Percentiles rank a stretch among this genome's conserved stretches.
phyloP scores from a whole-genome alignment of 2,329 filamentous ascomycete genomes.

The Calonectria ilicicola region DNA sequence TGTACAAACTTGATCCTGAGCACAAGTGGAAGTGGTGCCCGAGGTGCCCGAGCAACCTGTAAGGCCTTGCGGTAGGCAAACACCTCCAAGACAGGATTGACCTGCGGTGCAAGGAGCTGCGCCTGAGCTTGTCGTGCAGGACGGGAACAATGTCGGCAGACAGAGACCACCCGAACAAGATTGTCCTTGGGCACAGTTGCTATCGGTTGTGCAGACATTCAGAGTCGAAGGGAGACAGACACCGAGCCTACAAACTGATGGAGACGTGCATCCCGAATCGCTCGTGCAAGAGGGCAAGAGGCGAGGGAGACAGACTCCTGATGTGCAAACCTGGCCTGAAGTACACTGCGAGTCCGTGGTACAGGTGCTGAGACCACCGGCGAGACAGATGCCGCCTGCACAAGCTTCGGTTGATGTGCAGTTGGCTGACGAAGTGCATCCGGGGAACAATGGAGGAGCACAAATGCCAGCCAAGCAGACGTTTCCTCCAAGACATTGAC shows the following conservation, averaged over 20 bases:
- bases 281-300: conserved; percentile 3
- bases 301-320: conserved; percentile 12
- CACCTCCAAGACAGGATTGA: neutral
- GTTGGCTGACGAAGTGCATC: conserved; percentile 1
- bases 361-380: neutral
- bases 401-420: conserved; percentile 7
- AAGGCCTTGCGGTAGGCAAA: neutral
- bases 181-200: neutral
- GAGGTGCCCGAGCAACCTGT: neutral
- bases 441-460: conserved; percentile 3
- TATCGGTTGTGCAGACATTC: neutral
- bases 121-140: neutral
- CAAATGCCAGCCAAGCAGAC: conserved; percentile 16
- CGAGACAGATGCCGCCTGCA: conserved; percentile 13
- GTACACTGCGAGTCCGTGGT: neutral
- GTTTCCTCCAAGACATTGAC: conserved; percentile 4
- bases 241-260: conserved; percentile 5
- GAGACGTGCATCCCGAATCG: neutral
- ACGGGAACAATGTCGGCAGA: conserved; percentile 7
- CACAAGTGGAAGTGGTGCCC: neutral
- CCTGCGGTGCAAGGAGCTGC: neutral
- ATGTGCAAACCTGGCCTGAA: neutral
- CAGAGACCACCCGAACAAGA: conserved; percentile 14
- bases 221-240: conserved; percentile 11
- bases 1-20: neutral